Percentiles rank a stretch among this genome's conserved stretches.
Evolutionary conservation across 1,284 basidiomycete species (phyloP).

Genomic region (Hortiboletus rubellus): DNA sequence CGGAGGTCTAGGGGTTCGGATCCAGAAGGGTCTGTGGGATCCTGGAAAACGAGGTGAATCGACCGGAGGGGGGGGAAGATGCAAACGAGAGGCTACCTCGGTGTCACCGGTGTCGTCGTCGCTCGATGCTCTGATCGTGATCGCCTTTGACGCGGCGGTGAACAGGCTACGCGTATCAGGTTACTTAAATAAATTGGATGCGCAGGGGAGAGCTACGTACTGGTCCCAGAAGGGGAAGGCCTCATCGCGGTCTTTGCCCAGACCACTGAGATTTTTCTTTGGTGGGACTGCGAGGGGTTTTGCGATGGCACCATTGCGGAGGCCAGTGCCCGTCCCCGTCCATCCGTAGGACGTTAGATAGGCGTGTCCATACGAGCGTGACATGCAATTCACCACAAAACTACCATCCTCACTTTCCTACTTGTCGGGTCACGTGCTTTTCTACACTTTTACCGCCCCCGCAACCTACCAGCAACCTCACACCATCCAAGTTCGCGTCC

Average conservation of each 20-base stretch:
- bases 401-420: neutral
- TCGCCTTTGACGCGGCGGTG: slow-evolving; percentile 72
- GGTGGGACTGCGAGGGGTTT: slow-evolving; percentile 78
- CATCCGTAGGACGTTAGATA: slow-evolving; percentile 86
- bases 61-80: neutral
- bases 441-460: neutral
- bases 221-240: slow-evolving; percentile 97
- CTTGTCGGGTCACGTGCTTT: slow-evolving; percentile 13
- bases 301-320: slow-evolving; percentile 65
- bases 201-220: slow-evolving; percentile 47
- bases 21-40: neutral
- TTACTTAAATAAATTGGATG: neutral
- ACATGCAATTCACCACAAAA: slow-evolving; percentile 10
- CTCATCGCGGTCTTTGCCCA: slow-evolving; percentile 91
- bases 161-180: slow-evolving; percentile 60
- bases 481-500: slow-evolving; percentile 60
- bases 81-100: slow-evolving; percentile 10
- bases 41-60: slow-evolving; percentile 7
- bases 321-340: slow-evolving; percentile 78
- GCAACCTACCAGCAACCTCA: slow-evolving; percentile 14
- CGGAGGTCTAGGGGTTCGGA: slow-evolving; percentile 37
- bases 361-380: slow-evolving; percentile 51
- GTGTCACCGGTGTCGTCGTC: slow-evolving; percentile 47
- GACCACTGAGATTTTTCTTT: slow-evolving; percentile 80
- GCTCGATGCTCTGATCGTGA: slow-evolving; percentile 63